Percentiles rank a stretch among this genome's conserved stretches.
Evolutionary conservation across 371 early-diverging fungal genomes (phyloP).

Genomic region (Umbelopsis sp.): DNA sequence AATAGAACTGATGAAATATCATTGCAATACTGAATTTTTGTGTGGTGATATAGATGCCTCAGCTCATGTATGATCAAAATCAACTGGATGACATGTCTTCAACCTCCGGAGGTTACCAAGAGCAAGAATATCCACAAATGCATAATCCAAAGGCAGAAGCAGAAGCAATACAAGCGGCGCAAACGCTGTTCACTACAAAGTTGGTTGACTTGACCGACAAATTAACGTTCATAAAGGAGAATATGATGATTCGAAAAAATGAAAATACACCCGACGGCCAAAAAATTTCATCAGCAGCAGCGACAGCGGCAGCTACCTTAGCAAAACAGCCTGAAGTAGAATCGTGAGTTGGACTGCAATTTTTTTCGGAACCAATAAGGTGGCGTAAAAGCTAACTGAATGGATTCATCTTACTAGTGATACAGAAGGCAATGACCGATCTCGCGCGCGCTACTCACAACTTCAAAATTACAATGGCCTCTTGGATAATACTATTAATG

Average conservation of each 20-base stretch:
- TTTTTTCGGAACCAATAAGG: neutral
- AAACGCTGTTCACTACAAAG: conserved; percentile 5
- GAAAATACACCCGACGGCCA: neutral
- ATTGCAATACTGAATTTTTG: neutral
- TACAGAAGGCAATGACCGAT: conserved; percentile 4
- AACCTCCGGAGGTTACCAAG: neutral
- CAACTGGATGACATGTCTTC: neutral
- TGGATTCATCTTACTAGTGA: neutral
- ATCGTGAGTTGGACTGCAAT: neutral
- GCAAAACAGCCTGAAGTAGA: conserved; percentile 1
- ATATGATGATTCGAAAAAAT: neutral
- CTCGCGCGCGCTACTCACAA: conserved; percentile 4
- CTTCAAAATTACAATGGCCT: conserved; percentile 8
- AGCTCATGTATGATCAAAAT: neutral
- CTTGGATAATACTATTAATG: neutral
- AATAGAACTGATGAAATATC: neutral
- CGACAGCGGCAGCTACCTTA: neutral
- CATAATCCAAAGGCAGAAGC: neutral
- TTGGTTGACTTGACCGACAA: conserved; percentile 12
- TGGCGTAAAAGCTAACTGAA: neutral
- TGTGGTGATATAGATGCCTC: neutral
- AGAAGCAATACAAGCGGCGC: conserved; percentile 1
- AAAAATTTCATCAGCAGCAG: neutral
- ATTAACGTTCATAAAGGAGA: neutral
- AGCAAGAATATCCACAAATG: conserved; percentile 1